These are phyloP conservation scores for Suhomyces xylopsoci DNA, from an alignment of 805 yeast species.

Conservation along the genomic window DNA sequence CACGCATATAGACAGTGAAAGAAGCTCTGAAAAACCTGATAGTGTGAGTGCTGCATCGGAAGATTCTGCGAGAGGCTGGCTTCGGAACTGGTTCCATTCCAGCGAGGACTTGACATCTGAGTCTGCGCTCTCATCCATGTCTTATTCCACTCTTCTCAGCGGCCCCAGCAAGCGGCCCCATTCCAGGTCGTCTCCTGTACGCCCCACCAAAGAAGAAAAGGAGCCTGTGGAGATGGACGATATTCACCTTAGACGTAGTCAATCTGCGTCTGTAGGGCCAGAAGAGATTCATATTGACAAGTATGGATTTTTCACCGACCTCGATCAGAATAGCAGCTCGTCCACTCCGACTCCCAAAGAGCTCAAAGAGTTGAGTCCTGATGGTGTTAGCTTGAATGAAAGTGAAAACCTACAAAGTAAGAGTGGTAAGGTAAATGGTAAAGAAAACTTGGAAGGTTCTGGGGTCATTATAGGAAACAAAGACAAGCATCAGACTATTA, in stretches of 20 bases:
- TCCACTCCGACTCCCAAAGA: neutral
- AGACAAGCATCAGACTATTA: constrained; percentile 13
- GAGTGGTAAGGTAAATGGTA: neutral
- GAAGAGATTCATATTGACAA: constrained; percentile 36
- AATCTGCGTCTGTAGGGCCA: neutral
- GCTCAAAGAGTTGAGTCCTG: neutral
- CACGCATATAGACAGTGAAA: neutral
- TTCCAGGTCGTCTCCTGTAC: constrained; percentile 10
- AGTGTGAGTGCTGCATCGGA: neutral
- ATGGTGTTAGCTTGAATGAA: neutral
- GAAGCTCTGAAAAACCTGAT: neutral
- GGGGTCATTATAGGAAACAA: constrained; percentile 14
- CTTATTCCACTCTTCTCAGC: neutral
- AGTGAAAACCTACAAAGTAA: neutral
- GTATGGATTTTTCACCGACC: constrained; percentile 46
- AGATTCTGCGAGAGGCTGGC: constrained; percentile 8
- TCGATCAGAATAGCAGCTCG: constrained; percentile 3
- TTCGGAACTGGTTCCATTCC: constrained; percentile 16
- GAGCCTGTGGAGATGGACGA: constrained; percentile 46
- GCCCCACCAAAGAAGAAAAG: constrained; percentile 2
- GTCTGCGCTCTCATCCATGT: neutral
- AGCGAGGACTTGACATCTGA: constrained; percentile 4
- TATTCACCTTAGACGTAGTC: constrained; percentile 9
- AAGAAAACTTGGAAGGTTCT: neutral
- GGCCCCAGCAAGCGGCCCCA: constrained; percentile 14